Evolutionary conservation across 1,284 basidiomycete genomes (phyloP).

Genomic region (Ganoderma boninense): DNA sequence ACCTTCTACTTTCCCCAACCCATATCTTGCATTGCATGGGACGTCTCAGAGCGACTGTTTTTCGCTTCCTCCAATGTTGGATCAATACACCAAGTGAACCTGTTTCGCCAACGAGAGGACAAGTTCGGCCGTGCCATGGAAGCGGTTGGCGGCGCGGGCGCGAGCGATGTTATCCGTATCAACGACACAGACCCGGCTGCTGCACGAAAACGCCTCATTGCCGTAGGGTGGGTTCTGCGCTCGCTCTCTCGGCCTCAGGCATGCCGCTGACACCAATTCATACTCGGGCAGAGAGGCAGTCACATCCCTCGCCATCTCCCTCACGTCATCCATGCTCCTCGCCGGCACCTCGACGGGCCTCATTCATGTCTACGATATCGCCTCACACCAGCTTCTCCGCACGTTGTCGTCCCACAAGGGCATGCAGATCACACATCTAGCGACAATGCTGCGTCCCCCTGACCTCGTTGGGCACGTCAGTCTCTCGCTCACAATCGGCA

Average conservation of each 20-base stretch:
- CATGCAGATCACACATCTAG: constrained; percentile 75
- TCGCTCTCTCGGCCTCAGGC: neutral
- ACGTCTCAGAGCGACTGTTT: constrained; percentile 86
- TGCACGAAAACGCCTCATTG: constrained; percentile 65
- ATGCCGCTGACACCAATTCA: neutral
- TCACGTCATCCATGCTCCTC: constrained; percentile 77
- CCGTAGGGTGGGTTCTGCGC: constrained; percentile 58
- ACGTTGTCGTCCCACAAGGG: constrained; percentile 81
- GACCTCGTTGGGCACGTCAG: constrained; percentile 84
- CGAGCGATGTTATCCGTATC: constrained; percentile 72
- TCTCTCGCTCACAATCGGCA: constrained; percentile 56
- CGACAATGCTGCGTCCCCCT: constrained; percentile 81
- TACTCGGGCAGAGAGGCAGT: constrained; percentile 61
- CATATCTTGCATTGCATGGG: constrained; percentile 77
- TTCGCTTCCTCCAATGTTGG: constrained; percentile 83
- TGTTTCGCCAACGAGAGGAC: constrained; percentile 71
- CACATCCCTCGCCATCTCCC: constrained; percentile 77
- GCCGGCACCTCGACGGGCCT: constrained; percentile 78
- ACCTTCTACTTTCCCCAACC: constrained; percentile 86
- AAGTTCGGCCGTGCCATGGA: constrained; percentile 61
- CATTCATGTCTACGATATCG: constrained; percentile 88
- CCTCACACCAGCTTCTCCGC: constrained; percentile 89
- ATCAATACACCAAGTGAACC: constrained; percentile 81
- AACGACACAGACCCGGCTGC: constrained; percentile 57
- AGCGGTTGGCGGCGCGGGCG: constrained; percentile 80